Percentiles rank a stretch among this genome's conserved stretches.
Conservation (phyloP, 768 basidiomycete species). For the Trametes villosa region DNA sequence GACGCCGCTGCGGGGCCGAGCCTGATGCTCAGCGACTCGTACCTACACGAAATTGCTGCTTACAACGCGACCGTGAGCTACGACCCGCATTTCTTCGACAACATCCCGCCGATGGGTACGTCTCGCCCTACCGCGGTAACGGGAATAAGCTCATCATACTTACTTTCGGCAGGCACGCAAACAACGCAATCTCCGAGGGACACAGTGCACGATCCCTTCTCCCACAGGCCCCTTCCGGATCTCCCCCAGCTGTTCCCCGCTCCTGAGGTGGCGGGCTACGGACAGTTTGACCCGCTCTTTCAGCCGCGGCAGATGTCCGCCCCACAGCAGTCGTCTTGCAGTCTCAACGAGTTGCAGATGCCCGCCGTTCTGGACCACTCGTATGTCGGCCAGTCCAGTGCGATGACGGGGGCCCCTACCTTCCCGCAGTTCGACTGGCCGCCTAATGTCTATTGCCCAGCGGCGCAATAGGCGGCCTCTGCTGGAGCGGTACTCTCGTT, state of each 20-base stretch:
- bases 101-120: background rate
- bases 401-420: background rate
- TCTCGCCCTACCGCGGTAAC: background rate
- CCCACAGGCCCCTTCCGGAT: background rate
- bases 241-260: background rate
- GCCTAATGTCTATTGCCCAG: background rate
- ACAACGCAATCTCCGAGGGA: background rate
- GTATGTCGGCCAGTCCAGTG: background rate
- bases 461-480: background rate
- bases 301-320: background rate
- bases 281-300: background rate
- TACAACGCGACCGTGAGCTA: background rate
- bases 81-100: background rate
- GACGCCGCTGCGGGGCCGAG: background rate
- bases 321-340: no score
- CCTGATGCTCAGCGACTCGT: background rate
- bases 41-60: background rate
- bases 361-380: background rate
- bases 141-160: no score
- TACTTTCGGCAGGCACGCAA: background rate
- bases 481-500: background rate
- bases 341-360: no score
- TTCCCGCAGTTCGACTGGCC: background rate
- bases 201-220: background rate
- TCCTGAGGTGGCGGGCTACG: background rate